Evolutionary conservation across 768 basidiomycete genomes (phyloP), one percentile per base, ranked within the genome.

Genomic region (Kwoniella dendrophila): DNA sequence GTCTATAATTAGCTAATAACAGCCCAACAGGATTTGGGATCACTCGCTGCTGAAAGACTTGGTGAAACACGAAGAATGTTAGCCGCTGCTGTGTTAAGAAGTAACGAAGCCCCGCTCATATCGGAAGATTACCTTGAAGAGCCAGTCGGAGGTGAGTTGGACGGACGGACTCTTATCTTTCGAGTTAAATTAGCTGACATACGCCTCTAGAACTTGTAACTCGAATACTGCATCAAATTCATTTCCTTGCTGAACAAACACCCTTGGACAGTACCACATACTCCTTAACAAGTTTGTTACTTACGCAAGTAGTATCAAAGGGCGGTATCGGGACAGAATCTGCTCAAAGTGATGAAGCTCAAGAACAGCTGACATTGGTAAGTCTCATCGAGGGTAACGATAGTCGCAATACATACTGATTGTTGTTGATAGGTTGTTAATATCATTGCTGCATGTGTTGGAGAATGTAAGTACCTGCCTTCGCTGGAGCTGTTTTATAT

Each of bases 191-290:
- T 5, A 20, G 16, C 34, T 56, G 38, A 54, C 29, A 33, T 52
- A 24, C 53, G 14, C 54, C 40, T n/a, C 24, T 59, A 93, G 93
- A 82, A 5, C 81, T 97, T 32, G 83, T 94, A 26, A 81, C 90
- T 47, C 89, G 96, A 27, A 87, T 98, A 1, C 82, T 99, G 1
- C 89, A 95, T 75, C 86, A 90, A 20, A 77, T 98, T 0, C 86
- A 90, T 20, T 88, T 85, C 60, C 81, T 94, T 3, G 87, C 90
- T 0, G 90, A 94, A 64, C 88, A 90, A 66, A 80, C 84, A 0
- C 86, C 92, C 0, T 88, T 97, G 52, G 91, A 95, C 73, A 84
- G 88, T 0, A 86, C 90, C 1, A 93, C 92, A 0, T 95, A 90
- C 78, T 86, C 90, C 0, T 90, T 93, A 67, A 79, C 85, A 0